Evolutionary conservation across 2,329 filamentous ascomycete species (phyloP).

Genomic region (Reticulascus tulasneorum): DNA sequence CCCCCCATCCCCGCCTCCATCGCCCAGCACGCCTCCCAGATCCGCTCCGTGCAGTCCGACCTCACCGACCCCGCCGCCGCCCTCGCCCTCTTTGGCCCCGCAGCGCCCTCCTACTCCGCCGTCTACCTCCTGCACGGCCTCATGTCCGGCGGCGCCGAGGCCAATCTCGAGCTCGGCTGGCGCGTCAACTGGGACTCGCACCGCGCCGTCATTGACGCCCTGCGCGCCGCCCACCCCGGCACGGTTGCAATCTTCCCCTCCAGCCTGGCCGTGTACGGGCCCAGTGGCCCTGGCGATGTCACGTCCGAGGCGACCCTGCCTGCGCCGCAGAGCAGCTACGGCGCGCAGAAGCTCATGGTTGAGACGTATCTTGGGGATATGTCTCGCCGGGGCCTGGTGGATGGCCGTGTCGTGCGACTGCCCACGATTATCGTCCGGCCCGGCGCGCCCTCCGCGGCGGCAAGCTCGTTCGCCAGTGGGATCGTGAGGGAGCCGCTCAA

Average conservation of each 20-base stretch:
- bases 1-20: conserved; percentile 44
- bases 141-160: conserved; percentile 60
- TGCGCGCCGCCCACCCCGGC: conserved; percentile 40
- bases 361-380: conserved; percentile 54
- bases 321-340: conserved; percentile 55
- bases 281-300: conserved; percentile 32
- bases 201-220: conserved; percentile 45
- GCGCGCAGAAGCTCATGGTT: conserved; percentile 58
- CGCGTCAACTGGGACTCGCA: conserved; percentile 57
- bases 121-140: conserved; percentile 61
- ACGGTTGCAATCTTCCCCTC: conserved; percentile 55
- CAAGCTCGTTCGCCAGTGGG: conserved; percentile 56
- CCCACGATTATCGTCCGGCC: conserved; percentile 59
- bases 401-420: conserved; percentile 53
- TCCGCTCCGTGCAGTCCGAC: conserved; percentile 23
- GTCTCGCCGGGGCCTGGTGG: conserved; percentile 48
- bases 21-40: conserved; percentile 17
- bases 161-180: conserved; percentile 50
- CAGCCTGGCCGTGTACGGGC: conserved; percentile 57
- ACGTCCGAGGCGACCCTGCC: conserved; percentile 38
- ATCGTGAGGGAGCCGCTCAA: conserved; percentile 59
- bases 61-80: conserved; percentile 28
- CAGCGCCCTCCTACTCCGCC: conserved; percentile 30
- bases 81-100: conserved; percentile 24
- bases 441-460: conserved; percentile 56